Evolutionary conservation across 2,329 filamentous ascomycete genomes (phyloP).

Genomic region (Scedosporium dehoogii): DNA sequence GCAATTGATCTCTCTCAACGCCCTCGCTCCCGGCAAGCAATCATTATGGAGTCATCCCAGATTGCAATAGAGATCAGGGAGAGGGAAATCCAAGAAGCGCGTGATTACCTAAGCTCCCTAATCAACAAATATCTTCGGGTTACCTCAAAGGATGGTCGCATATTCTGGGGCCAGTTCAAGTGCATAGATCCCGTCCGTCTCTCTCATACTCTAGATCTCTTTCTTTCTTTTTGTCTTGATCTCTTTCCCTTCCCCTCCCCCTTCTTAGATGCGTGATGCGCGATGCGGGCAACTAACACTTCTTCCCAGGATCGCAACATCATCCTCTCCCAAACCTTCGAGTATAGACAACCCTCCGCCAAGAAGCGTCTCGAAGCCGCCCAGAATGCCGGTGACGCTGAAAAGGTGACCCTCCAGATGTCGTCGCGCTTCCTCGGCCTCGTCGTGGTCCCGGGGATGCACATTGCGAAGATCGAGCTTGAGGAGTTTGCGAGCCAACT

Average conservation of each 20-base stretch:
- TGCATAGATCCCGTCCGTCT: constrained; percentile 78
- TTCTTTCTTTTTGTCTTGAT: not conserved
- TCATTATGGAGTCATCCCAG: not conserved
- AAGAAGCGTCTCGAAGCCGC: constrained; percentile 31
- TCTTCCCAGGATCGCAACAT: constrained; percentile 72
- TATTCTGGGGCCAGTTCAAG: constrained; percentile 86
- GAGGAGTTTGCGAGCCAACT: constrained; percentile 61
- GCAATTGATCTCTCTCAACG: too few species aligned
- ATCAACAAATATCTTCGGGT: constrained; percentile 73
- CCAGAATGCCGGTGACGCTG: constrained; percentile 21
- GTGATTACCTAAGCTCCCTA: constrained; percentile 51
- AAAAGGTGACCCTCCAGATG: constrained; percentile 56
- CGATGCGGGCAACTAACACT: not conserved
- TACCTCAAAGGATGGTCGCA: constrained; percentile 69
- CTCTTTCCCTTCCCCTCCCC: not conserved
- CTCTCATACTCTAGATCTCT: constrained; percentile 2
- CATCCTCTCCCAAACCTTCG: constrained; percentile 75
- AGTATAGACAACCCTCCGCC: constrained; percentile 69
- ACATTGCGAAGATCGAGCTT: constrained; percentile 80
- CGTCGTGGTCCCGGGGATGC: constrained; percentile 77
- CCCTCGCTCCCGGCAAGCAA: not conserved
- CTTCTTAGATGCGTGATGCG: not conserved
- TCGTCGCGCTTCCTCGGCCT: constrained; percentile 79
- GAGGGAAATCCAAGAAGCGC: constrained; percentile 43
- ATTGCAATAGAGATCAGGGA: not conserved